phyloP scores from a whole-genome alignment of 192 early-diverging fungal genomes.

The Podila minutissima region DNA sequence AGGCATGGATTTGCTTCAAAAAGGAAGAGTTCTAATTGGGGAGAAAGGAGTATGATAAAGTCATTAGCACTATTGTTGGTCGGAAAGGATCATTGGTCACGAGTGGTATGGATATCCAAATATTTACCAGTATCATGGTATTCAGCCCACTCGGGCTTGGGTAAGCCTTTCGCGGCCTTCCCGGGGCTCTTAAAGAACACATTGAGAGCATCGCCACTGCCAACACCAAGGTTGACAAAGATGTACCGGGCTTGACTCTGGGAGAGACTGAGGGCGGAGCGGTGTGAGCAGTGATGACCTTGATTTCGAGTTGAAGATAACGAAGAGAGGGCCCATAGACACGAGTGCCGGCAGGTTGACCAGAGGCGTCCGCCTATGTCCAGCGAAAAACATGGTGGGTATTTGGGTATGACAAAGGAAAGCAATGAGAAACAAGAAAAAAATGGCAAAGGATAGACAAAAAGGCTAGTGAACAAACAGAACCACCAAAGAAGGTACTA shows the following conservation, averaged over 20 bases:
- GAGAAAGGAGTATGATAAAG: neutral
- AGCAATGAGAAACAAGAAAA: neutral
- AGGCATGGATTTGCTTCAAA: conserved; percentile 20
- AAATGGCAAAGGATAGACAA: no score
- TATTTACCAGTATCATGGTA: conserved; percentile 9
- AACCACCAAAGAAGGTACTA: no score
- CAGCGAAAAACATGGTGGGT: no score
- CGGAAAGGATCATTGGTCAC: no score
- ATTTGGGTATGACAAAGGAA: no score
- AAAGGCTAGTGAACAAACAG: no score
- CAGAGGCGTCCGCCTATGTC: no score
- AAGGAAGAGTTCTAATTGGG: conserved; percentile 1
- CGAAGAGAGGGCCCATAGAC: no score
- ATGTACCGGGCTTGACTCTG: conserved; percentile 13
- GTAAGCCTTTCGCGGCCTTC: conserved; percentile 3
- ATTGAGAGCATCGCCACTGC: no score
- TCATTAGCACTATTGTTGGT: neutral
- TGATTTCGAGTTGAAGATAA: no score
- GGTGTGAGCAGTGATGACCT: neutral
- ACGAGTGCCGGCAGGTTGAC: no score
- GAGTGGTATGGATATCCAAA: neutral
- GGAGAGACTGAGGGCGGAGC: neutral
- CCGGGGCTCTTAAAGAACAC: conserved; percentile 3
- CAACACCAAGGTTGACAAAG: conserved; percentile 17
- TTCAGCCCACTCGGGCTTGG: conserved; percentile 5